Evolutionary conservation across 2,329 filamentous ascomycete species (phyloP).

Genomic region (Curvularia spicifera): DNA sequence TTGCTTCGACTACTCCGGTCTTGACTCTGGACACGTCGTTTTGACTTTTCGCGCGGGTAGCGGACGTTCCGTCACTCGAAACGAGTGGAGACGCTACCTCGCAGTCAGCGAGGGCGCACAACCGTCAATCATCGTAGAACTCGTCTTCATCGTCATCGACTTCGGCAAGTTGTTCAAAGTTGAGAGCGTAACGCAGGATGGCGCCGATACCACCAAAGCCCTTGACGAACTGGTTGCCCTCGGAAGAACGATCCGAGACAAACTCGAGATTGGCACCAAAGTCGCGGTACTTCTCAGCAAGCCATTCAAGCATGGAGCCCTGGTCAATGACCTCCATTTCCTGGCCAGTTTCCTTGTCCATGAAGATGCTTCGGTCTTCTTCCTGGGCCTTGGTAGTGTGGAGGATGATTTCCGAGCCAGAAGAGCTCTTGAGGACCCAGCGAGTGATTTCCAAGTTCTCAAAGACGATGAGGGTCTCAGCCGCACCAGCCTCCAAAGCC

Average conservation of each 20-base stretch:
- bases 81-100: constrained; percentile 78
- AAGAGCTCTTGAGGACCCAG: constrained; percentile 83
- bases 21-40: constrained; percentile 42
- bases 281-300: constrained; percentile 97
- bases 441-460: constrained; percentile 96
- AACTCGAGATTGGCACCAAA: constrained; percentile 96
- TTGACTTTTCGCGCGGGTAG: constrained; percentile 48
- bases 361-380: constrained; percentile 78
- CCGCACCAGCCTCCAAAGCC: constrained; percentile 92
- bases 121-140: constrained; percentile 94
- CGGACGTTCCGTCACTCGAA: constrained; percentile 62
- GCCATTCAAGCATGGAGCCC: constrained; percentile 97
- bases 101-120: constrained; percentile 82
- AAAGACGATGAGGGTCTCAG: constrained; percentile 93
- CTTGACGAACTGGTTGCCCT: constrained; percentile 99
- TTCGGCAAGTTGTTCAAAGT: constrained; percentile 98
- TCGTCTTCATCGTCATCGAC: constrained; percentile 79
- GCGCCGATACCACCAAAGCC: constrained; percentile 98
- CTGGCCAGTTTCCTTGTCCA: constrained; percentile 93
- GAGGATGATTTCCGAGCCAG: constrained; percentile 73
- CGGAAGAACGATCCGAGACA: constrained; percentile 94
- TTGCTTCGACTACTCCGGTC: constrained; percentile 39
- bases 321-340: constrained; percentile 95
- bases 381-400: constrained; percentile 91
- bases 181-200: constrained; percentile 98